A percentile compares a stretch with the other conserved stretches of the same genome.
Conservation (phyloP, 2,329 filamentous ascomycete species). For the Colletotrichum aenigma region DNA sequence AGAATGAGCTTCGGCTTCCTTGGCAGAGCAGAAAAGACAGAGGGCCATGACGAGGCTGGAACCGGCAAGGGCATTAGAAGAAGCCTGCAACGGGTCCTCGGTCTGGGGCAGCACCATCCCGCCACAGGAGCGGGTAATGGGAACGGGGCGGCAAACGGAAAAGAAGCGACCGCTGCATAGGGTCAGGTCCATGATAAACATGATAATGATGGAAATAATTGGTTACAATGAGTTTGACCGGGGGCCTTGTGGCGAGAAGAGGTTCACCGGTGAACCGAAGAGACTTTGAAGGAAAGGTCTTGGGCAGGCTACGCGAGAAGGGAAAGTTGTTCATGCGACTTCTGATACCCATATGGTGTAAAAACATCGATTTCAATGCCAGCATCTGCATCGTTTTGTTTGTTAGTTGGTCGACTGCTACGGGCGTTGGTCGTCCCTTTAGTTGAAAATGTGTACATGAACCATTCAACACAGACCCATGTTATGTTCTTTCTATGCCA, state of each 20-base stretch:
- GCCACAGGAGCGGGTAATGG: background rate
- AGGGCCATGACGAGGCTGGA: constrained; percentile 35
- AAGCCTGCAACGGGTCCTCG: constrained; percentile 51
- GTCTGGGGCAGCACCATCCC: constrained; percentile 33
- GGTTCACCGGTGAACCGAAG: background rate
- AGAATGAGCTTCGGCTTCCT: constrained; percentile 54
- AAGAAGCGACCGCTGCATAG: background rate
- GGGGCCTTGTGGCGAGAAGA: background rate
- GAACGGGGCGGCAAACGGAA: background rate
- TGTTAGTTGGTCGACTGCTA: background rate
- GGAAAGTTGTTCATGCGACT: background rate
- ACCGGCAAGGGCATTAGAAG: constrained; percentile 45
- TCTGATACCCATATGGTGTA: background rate
- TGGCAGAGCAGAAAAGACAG: constrained; percentile 37
- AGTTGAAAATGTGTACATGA: background rate
- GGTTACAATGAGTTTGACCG: background rate
- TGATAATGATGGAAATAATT: background rate
- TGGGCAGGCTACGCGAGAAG: background rate
- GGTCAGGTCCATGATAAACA: background rate
- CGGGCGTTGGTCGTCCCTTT: background rate
- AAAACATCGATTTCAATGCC: background rate
- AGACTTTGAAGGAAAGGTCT: background rate
- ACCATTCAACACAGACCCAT: background rate
- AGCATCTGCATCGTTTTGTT: background rate
- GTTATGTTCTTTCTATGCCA: background rate